Evolutionary conservation across 768 basidiomycete species (phyloP).

Genomic region (Lactarius tabidus): DNA sequence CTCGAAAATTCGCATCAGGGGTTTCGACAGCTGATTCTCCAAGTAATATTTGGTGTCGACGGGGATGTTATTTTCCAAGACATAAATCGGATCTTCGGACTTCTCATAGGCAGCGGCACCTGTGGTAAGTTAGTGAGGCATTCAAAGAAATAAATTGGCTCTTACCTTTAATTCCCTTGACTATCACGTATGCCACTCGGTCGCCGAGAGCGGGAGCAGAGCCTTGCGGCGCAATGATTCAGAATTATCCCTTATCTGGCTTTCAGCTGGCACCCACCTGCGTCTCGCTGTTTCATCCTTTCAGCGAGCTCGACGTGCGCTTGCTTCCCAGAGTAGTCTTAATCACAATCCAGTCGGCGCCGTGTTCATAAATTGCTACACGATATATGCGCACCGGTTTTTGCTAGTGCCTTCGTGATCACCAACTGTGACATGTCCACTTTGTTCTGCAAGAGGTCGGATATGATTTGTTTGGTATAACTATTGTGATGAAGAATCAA

Average conservation of each 20-base stretch:
- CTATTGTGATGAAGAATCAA: slow-evolving; percentile 37
- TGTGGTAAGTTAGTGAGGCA: slow-evolving; percentile 30
- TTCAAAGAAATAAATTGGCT: not conserved
- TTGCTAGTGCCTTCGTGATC: slow-evolving; percentile 95
- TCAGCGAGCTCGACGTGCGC: slow-evolving; percentile 95
- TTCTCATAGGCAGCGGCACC: slow-evolving; percentile 98
- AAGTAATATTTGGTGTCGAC: slow-evolving; percentile 98
- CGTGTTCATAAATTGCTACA: not conserved
- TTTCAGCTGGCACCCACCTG: slow-evolving; percentile 45
- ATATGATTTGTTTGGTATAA: slow-evolving; percentile 89
- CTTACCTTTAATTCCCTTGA: slow-evolving; percentile 90
- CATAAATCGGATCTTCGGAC: slow-evolving; percentile 96
- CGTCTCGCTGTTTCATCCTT: slow-evolving; percentile 94
- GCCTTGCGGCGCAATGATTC: slow-evolving; percentile 39
- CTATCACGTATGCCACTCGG: slow-evolving; percentile 97
- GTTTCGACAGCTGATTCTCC: slow-evolving; percentile 96
- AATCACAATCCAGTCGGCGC: not conserved
- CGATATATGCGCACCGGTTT: slow-evolving; percentile 51
- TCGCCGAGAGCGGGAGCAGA: slow-evolving; percentile 98
- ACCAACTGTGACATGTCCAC: slow-evolving; percentile 99
- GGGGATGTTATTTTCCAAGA: slow-evolving; percentile 95
- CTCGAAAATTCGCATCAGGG: slow-evolving; percentile 95
- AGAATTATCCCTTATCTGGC: not conserved
- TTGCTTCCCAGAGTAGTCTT: slow-evolving; percentile 92
- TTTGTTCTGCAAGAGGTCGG: slow-evolving; percentile 93